These are phyloP conservation scores for Phytophthora niederhauseri DNA, from an alignment of 352 stramenopile genomes.

Conservation along the genomic window DNA sequence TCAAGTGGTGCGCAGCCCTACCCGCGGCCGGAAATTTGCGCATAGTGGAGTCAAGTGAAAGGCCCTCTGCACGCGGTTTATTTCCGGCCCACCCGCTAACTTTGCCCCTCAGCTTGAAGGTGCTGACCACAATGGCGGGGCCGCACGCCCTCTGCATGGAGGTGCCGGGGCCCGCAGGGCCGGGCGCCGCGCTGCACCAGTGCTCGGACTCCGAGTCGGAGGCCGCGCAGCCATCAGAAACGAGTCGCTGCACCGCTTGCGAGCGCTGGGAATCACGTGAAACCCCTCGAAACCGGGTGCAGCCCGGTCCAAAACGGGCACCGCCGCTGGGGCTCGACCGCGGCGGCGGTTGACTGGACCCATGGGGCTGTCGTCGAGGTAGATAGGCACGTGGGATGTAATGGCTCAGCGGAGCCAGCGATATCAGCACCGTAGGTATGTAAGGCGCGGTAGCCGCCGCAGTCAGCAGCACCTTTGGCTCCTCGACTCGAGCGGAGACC, in stretches of 20 bases:
- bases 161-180: too few relatives aligned
- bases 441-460: neutral
- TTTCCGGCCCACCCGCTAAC: neutral
- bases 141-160: conserved; percentile 8
- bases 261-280: conserved; percentile 4
- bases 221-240: neutral
- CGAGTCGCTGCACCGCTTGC: neutral
- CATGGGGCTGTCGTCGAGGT: neutral
- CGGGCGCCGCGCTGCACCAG: neutral
- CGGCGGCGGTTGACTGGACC: conserved; percentile 15
- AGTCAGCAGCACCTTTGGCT: neutral
- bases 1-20: conserved; percentile 5
- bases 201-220: too few relatives aligned
- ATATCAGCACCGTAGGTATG: conserved; percentile 14
- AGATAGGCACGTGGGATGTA: neutral
- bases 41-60: neutral
- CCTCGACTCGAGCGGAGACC: neutral
- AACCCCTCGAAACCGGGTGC: conserved; percentile 21
- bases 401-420: neutral
- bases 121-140: conserved; percentile 4
- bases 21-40: conserved; percentile 5
- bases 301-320: conserved; percentile 1
- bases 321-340: neutral
- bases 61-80: neutral
- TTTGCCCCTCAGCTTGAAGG: neutral